Evolutionary conservation across 2,329 filamentous ascomycete genomes (phyloP), one percentile per base, ranked within the genome.

Genomic region (Fusarium neocosmosporiellum): DNA sequence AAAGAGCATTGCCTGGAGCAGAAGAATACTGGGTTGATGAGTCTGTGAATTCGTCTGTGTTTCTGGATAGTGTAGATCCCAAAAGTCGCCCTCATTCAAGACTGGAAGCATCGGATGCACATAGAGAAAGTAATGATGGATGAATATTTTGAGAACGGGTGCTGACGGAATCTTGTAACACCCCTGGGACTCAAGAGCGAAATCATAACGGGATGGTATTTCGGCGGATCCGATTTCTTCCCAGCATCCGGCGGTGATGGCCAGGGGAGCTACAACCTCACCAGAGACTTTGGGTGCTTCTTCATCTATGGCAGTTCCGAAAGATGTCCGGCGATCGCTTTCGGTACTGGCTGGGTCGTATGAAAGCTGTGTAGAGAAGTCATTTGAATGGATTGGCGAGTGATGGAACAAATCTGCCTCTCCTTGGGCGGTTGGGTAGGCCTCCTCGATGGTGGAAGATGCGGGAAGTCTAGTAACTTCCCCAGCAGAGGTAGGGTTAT

Each of bases 251-350:
- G 36, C 7, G 18, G 8, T 9, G 36, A 37, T 37, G 36, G 8
- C 8, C 8, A 37, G 18, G 5, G 8, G 2, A 2, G 9, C 4
- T n/a, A 1, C 4, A 5, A 9, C 10, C 4, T n/a, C 8, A 10
- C 4, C 18, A 10, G 36, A 18, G 36, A 18, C 36, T 9, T n/a
- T 37, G 18, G 36, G 9, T 10, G 18, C 16, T 8, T 37, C 36
- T 10, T 37, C 36, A 37, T 37, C 36, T 10, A 37, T 10, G 36
- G 9, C 36, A 5, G 36, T n/a, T 5, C 16, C 36, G 4, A 37
- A n/a, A n/a, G 36, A 37, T 37, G 36, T n/a, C 36, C 16, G 16
- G 16, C 16, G 3, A 37, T 10, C 18, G 18, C 36, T 37, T 8
- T 37, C 36, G 16, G 36, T 1, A 18, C 4, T 8, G 8, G 36